These are phyloP conservation scores for Barnettozyma hawaiiensis DNA, from an alignment of 1,139 yeast genomes.

Conservation along the genomic window DNA sequence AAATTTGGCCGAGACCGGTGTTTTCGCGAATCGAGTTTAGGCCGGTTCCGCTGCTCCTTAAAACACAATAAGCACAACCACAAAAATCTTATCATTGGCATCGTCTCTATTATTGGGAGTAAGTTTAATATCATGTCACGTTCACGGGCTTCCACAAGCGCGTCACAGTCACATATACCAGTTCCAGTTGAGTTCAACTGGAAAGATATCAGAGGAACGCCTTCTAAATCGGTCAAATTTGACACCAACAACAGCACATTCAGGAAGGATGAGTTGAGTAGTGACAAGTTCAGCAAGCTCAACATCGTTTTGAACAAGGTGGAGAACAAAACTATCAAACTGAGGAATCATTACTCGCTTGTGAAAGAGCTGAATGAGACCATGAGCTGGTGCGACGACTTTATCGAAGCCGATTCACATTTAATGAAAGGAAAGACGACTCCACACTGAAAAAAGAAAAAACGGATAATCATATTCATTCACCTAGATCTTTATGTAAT, in stretches of 20 bases:
- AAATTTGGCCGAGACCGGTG: slow-evolving; percentile 1
- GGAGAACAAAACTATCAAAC: slow-evolving; percentile 17
- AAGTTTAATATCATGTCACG: slow-evolving; percentile 5
- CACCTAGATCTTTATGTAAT: too few species aligned
- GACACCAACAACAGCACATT: slow-evolving; percentile 10
- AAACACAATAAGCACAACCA: too few species aligned
- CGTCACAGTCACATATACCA: not conserved
- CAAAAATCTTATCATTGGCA: too few species aligned
- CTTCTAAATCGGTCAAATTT: slow-evolving; percentile 13
- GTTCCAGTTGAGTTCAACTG: slow-evolving; percentile 7
- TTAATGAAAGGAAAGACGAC: too few species aligned
- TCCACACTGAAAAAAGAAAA: too few species aligned
- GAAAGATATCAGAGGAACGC: slow-evolving; percentile 20
- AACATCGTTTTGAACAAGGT: slow-evolving; percentile 18
- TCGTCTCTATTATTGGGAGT: too few species aligned
- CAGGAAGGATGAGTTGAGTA: slow-evolving; percentile 16
- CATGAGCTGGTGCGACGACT: slow-evolving; percentile 14
- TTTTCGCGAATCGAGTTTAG: not conserved
- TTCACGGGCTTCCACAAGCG: slow-evolving; percentile 5
- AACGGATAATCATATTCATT: too few species aligned
- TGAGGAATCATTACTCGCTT: slow-evolving; percentile 9
- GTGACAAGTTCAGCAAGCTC: slow-evolving; percentile 13
- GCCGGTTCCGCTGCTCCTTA: not conserved
- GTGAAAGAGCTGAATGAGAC: slow-evolving; percentile 9
- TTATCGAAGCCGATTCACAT: too few species aligned